A percentile compares a stretch with the other conserved stretches of the same genome.
Conservation (phyloP, 2,329 filamentous ascomycete species). For the Fusarium euwallaceae region DNA sequence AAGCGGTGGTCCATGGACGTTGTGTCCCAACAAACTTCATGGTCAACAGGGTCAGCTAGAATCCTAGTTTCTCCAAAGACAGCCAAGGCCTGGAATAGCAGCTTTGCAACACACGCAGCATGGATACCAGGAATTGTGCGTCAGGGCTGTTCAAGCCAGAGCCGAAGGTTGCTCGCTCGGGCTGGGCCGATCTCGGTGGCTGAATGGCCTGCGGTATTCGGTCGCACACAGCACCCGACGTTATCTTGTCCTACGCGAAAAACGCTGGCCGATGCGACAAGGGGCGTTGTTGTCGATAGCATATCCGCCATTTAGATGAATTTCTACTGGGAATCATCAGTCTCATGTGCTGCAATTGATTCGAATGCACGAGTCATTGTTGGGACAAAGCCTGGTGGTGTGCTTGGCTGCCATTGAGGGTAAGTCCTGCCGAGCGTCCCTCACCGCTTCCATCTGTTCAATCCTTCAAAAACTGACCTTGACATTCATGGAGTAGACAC, state of each 20-base stretch:
- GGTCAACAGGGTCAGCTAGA: background rate
- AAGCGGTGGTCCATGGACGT: background rate
- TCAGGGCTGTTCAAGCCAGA: background rate
- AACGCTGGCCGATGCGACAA: background rate
- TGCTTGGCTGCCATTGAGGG: background rate
- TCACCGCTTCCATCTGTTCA: background rate
- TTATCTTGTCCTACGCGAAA: background rate
- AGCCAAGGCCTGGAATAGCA: background rate
- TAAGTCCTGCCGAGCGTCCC: background rate
- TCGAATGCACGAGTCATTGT: background rate
- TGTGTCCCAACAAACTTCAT: background rate
- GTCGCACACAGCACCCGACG: background rate
- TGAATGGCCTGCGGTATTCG: background rate
- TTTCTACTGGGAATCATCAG: background rate
- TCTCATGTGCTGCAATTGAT: background rate
- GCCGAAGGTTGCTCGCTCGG: background rate
- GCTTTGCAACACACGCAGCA: background rate
- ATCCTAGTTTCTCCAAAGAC: background rate
- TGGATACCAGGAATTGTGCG: background rate
- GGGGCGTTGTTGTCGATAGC: background rate
- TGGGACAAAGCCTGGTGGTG: background rate
- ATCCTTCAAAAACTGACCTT: background rate
- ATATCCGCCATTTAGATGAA: background rate
- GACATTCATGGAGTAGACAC: background rate
- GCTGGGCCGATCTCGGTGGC: background rate